Evolutionary conservation across 805 yeast genomes (phyloP).

Genomic region (Cyberlindnera mrakii): DNA sequence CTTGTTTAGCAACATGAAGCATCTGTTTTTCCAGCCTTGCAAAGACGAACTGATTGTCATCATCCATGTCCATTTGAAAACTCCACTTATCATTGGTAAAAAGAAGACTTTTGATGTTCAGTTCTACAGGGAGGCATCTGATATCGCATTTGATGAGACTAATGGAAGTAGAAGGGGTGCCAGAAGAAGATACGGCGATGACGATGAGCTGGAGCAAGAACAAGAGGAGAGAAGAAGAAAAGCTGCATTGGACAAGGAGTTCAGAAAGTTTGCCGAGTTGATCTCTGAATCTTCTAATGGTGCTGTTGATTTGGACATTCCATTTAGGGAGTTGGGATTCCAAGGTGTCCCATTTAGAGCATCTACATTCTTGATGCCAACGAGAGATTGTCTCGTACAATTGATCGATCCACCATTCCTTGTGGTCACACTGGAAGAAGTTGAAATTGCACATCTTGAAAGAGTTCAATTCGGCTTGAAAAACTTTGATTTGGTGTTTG

Average conservation of each 20-base stretch:
- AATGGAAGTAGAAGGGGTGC: constrained; percentile 71
- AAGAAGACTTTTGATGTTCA: constrained; percentile 93
- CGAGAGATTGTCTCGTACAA: constrained; percentile 93
- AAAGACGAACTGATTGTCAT: constrained; percentile 90
- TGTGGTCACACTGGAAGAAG: constrained; percentile 85
- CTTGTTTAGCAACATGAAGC: constrained; percentile 84
- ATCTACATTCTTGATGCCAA: constrained; percentile 91
- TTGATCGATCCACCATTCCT: constrained; percentile 91
- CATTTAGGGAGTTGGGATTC: constrained; percentile 94
- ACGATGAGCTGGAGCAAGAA: constrained; percentile 96
- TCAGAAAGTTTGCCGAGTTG: constrained; percentile 80
- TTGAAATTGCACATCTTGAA: constrained; percentile 92
- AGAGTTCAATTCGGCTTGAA: constrained; percentile 96
- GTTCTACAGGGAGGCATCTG: constrained; percentile 94
- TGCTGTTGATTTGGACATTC: constrained; percentile 80
- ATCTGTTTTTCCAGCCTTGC: constrained; percentile 91
- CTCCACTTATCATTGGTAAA: constrained; percentile 93
- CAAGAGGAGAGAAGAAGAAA: constrained; percentile 96
- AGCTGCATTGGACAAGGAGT: constrained; percentile 85
- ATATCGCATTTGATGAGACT: constrained; percentile 93
- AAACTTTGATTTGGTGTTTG: constrained; percentile 95
- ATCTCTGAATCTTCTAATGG: constrained; percentile 87
- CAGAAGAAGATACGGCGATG: constrained; percentile 84
- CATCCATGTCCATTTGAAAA: constrained; percentile 86
- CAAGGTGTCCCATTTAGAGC: constrained; percentile 96